Evolutionary conservation across 495 filamentous ascomycete genomes (phyloP), one percentile per base, ranked within the genome.

Genomic region (Penicillium flavigenum): DNA sequence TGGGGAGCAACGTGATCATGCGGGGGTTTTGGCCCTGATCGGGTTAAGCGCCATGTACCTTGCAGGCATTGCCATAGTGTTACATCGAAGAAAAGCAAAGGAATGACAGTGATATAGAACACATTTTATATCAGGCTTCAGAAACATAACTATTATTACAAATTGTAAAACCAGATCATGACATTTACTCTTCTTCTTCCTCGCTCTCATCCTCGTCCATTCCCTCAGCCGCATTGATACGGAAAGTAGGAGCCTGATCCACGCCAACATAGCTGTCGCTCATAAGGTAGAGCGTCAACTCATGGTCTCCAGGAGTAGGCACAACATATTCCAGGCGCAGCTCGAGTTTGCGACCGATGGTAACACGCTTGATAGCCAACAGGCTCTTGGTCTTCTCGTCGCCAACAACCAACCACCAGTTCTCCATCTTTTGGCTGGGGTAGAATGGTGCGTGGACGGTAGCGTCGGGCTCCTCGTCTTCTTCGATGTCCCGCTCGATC

Each of bases 251-350:
- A 53, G 94, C 94, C 70, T 98, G 94, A 77, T 99, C 94, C 43
- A 99, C 92, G 7, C 95, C 95, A 17, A 96, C 83, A 72, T 97
- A 99, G 72, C 91, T 96, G 74, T 99, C 94, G 70, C 94, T 90
- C 91, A 99, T 96, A 71, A 98, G 78, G 73, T 89, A 96, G 54
- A 97, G 78, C 65, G 90, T 96, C 67, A 99, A 74, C 53, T 95
- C 86, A 73, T 96, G 89, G 62, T 90, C 81, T 31, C 94, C 94
- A 51, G 88, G 82, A 36, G 85, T 86, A 26, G 90, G 92, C 56
- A 97, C 87, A 7, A 90, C 88, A 76, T 89, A 96, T 73, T 97
- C 92, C 51, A 99, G 76, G 67, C 83, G 86, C 48, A 89, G 78
- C 61, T 92, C 88, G 61, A 96, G 68, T 65, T 85, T 84, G 57